Conservation (phyloP, 1,139 yeast genomes). For the Candida anutae region DNA sequence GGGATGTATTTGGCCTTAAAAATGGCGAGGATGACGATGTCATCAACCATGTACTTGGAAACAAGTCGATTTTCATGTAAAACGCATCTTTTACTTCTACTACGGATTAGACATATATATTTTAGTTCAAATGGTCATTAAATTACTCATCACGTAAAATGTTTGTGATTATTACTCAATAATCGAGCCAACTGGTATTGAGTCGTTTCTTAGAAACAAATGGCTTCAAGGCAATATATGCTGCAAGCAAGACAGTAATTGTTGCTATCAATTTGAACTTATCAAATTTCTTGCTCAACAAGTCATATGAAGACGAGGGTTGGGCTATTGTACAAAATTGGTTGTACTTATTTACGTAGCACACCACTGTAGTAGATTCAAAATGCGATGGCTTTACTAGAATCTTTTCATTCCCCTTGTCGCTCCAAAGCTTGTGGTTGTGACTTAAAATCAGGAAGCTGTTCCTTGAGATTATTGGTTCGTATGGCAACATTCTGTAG, state of each 20-base stretch:
- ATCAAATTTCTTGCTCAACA: conserved; percentile 60
- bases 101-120: too few relatives aligned
- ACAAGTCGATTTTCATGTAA: conserved; percentile 11
- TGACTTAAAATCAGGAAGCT: conserved; percentile 32
- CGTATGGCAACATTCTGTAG: conserved; percentile 57
- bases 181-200: conserved; percentile 15
- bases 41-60: conserved; percentile 14
- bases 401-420: conserved; percentile 24
- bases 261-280: conserved; percentile 58
- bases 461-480: conserved; percentile 51
- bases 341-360: conserved; percentile 56
- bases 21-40: conserved; percentile 11
- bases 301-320: conserved; percentile 83
- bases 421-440: conserved; percentile 31
- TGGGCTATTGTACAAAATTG: conserved; percentile 69
- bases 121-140: background rate
- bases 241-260: conserved; percentile 42
- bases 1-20: conserved; percentile 26
- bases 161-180: background rate
- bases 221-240: conserved; percentile 17
- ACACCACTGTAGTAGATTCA: conserved; percentile 75
- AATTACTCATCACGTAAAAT: background rate
- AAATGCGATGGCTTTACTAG: conserved; percentile 59
- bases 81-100: background rate
- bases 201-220: conserved; percentile 15